A percentile compares a stretch with the other conserved stretches of the same genome.
Evolutionary conservation across 2,329 filamentous ascomycete genomes (phyloP).

Genomic region (Fusarium praegraminearum): DNA sequence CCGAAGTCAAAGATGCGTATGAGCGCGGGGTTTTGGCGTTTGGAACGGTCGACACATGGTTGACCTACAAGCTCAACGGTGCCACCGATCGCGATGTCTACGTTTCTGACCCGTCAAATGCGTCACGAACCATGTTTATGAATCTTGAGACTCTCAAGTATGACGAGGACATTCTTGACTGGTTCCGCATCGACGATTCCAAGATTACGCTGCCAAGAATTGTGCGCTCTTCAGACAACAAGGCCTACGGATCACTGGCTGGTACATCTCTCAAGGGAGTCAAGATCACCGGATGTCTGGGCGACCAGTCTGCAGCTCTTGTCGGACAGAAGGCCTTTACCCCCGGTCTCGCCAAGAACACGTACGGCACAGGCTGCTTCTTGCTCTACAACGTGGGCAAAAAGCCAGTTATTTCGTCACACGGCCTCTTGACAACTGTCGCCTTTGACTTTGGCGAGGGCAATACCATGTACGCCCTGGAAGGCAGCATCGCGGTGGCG

Average conservation of each 20-base stretch:
- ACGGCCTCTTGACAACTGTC: constrained; percentile 81
- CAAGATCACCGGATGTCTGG: constrained; percentile 80
- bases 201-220: constrained; percentile 83
- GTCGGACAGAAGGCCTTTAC: constrained; percentile 84
- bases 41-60: constrained; percentile 84
- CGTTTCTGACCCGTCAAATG: constrained; percentile 84
- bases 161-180: constrained; percentile 77
- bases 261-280: constrained; percentile 73
- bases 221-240: constrained; percentile 76
- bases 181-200: constrained; percentile 77
- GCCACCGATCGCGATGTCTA: constrained; percentile 72
- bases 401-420: constrained; percentile 81
- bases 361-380: constrained; percentile 88
- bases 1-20: constrained; percentile 76
- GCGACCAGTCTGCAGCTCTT: constrained; percentile 84
- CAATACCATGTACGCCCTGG: constrained; percentile 79
- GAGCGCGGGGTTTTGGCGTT: constrained; percentile 79
- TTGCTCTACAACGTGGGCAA: constrained; percentile 84
- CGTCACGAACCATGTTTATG: constrained; percentile 88
- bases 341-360: constrained; percentile 84
- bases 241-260: constrained; percentile 74
- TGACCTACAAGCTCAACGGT: constrained; percentile 83
- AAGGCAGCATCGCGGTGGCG: constrained; percentile 82
- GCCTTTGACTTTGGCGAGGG: constrained; percentile 78
- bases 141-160: constrained; percentile 82